Evolutionary conservation across 257 asterid species (phyloP).

Genomic region (Leptodermis oblonga): DNA sequence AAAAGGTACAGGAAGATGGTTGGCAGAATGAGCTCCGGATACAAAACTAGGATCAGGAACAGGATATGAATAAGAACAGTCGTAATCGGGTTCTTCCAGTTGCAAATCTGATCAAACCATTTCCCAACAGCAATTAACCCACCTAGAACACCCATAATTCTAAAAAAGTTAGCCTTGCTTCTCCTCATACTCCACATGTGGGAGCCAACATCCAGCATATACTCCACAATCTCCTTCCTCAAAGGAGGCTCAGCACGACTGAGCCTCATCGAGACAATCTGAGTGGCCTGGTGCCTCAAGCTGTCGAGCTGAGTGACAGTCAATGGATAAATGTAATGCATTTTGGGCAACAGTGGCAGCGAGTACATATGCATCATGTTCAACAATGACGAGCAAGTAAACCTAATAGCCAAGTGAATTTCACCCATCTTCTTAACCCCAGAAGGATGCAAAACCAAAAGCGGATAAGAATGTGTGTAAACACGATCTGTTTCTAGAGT

Average conservation of each 20-base stretch:
- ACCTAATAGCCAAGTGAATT: conserved; percentile 47
- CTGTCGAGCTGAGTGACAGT: conserved; percentile 46
- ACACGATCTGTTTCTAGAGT: conserved; percentile 50
- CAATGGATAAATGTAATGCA: conserved; percentile 45
- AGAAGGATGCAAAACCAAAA: conserved; percentile 41
- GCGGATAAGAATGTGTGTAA: conserved; percentile 45
- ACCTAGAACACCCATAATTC: conserved; percentile 47
- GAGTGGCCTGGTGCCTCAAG: conserved; percentile 55
- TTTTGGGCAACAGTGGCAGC: conserved; percentile 42
- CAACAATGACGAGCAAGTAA: conserved; percentile 40
- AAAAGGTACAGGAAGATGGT: conserved; percentile 48
- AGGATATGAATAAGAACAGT: conserved; percentile 44
- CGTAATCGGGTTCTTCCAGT: conserved; percentile 50
- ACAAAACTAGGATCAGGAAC: conserved; percentile 39
- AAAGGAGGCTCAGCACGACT: conserved; percentile 53
- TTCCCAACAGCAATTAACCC: conserved; percentile 45
- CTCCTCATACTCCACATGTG: conserved; percentile 65
- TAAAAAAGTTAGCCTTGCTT: conserved; percentile 50
- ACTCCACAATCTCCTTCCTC: conserved; percentile 47
- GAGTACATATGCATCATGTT: conserved; percentile 56
- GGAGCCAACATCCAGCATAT: conserved; percentile 48
- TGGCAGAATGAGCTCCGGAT: conserved; percentile 49
- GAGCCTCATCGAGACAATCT: conserved; percentile 42
- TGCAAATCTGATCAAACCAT: conserved; percentile 54
- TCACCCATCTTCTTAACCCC: conserved; percentile 57